Evolutionary conservation across 768 basidiomycete genomes (phyloP).

Genomic region (Pisolithus albus): DNA sequence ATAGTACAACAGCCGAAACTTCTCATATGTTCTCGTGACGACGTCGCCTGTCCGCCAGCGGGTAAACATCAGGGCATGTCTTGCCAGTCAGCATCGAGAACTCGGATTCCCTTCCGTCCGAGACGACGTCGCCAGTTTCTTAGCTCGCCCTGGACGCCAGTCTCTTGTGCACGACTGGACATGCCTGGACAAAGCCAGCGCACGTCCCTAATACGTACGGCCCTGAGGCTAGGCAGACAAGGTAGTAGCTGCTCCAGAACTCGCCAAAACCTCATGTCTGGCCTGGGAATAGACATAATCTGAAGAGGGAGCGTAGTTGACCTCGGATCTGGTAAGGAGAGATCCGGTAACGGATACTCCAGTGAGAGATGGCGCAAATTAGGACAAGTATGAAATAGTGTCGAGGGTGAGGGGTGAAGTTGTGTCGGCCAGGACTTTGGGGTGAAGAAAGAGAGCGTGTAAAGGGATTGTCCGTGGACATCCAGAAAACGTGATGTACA

Average conservation of each 20-base stretch:
- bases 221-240: conserved; percentile 47
- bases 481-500: conserved; percentile 53
- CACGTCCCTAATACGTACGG: conserved; percentile 59
- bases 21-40: background rate
- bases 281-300: conserved; percentile 73
- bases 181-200: conserved; percentile 69
- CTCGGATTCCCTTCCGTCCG: conserved; percentile 45
- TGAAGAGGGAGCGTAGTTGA: conserved; percentile 36
- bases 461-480: conserved; percentile 50
- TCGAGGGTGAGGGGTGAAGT: conserved; percentile 47
- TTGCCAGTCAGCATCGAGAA: conserved; percentile 73
- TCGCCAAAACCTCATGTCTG: conserved; percentile 50
- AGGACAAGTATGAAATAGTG: conserved; percentile 44
- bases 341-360: conserved; percentile 57
- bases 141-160: conserved; percentile 81
- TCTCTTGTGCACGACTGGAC: conserved; percentile 54
- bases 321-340: conserved; percentile 31
- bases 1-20: background rate
- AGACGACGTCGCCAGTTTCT: conserved; percentile 64
- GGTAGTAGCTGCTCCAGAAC: conserved; percentile 51
- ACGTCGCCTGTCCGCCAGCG: background rate
- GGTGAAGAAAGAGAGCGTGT: conserved; percentile 59
- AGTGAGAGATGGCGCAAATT: conserved; percentile 64
- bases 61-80: conserved; percentile 24
- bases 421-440: conserved; percentile 64